Percentiles rank a stretch among this genome's conserved stretches.
phyloP scores from a whole-genome alignment of 495 filamentous ascomycete species.

The Letharia lupina region DNA sequence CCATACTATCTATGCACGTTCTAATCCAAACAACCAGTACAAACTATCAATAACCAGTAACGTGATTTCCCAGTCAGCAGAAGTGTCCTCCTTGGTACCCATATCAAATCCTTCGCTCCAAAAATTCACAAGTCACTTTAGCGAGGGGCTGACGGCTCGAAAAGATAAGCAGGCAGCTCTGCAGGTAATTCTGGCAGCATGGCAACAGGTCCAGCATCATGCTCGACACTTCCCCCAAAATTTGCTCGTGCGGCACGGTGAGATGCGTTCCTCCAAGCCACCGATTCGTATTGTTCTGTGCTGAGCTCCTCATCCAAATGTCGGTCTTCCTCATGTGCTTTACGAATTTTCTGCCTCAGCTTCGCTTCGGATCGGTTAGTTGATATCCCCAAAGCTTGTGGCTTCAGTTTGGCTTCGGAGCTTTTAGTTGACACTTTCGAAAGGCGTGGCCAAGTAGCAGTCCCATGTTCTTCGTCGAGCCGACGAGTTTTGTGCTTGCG shows the following conservation, averaged over 20 bases:
- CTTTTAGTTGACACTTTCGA: background rate
- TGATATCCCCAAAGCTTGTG: too few relatives aligned
- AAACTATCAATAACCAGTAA: background rate
- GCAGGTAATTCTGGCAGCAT: background rate
- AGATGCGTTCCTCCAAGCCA: background rate
- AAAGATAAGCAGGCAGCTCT: background rate
- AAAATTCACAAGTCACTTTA: too few relatives aligned
- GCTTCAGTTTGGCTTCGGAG: background rate
- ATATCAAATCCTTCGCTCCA: too few relatives aligned
- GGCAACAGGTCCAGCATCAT: background rate
- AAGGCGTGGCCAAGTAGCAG: background rate
- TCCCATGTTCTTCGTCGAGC: background rate
- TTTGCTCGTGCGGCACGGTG: background rate
- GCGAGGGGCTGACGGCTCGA: background rate
- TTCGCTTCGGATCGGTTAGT: background rate
- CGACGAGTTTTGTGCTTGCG: background rate
- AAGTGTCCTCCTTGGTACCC: too few relatives aligned
- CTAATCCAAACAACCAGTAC: background rate
- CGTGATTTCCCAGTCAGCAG: background rate
- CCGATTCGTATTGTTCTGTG: background rate
- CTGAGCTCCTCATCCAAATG: background rate
- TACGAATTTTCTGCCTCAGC: constrained; percentile 7
- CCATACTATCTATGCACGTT: background rate
- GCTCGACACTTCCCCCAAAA: too few relatives aligned
- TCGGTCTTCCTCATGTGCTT: background rate